Evolutionary conservation across 2,329 filamentous ascomycete species (phyloP), one percentile per base, ranked within the genome.

Genomic region (Sclerotinia subarctica): DNA sequence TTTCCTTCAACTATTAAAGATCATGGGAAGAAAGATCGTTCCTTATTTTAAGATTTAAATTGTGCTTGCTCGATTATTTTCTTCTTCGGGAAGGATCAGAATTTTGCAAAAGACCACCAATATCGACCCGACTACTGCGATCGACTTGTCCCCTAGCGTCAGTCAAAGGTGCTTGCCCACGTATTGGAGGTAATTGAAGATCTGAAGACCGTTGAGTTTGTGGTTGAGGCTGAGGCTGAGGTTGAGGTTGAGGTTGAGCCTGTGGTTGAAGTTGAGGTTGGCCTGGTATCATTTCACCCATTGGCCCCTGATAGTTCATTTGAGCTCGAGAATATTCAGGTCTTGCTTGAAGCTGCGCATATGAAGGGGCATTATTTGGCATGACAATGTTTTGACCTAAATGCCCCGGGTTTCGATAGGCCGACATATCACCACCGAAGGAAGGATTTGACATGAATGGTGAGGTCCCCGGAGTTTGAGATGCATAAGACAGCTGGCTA

Each of bases 51-150:
- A 56, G 17, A 13, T 21, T 21, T 7, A n/a, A 38, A n/a, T 24
- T n/a, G 32, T 13, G 19, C 17, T 11, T 24, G 32, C 21, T 38
- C 19, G 21, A 24, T 60, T 42, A 67, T 52, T 62, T 67, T n/a
- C 56, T 67, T 26, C 65, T 49, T 24, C 65, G 46, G 13, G 65
- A 67, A 52, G 65, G 80, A 72, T 83, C 83, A 32, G 84, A 82
- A 77, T 82, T 85, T 72, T 87, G 87, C 74, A 90, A 85, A 74
- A 87, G 80, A 2, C 86, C 86, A 15, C 83, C 85, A 70, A 89
- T 89, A 73, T 87, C 86, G 60, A 89, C 83, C 21, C 87, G 82
- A 49, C 81, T 78, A 24, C 81, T 78, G 38, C 85, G 81, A 67
- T 86, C 85, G 68, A 85, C 83, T 54, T 82, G 75, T 77, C 80